phyloP scores from a whole-genome alignment of 495 filamentous ascomycete genomes.

The Poronia punctata region DNA sequence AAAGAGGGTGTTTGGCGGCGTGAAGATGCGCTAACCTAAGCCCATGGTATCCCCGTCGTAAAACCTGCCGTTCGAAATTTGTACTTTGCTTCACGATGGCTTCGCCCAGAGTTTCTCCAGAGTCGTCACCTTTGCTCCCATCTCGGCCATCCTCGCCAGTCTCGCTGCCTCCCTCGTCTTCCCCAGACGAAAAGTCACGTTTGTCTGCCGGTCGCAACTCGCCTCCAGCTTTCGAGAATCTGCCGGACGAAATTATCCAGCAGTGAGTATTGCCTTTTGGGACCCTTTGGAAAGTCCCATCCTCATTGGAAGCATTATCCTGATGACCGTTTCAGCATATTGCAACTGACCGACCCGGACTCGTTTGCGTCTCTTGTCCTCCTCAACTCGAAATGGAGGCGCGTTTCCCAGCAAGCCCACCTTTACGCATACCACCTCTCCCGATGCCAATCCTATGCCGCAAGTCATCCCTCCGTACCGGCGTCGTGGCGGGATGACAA shows the following conservation, averaged over 20 bases:
- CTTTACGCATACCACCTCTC: constrained; percentile 74
- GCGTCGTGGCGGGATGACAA: constrained; percentile 42
- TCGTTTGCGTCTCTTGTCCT: constrained; percentile 77
- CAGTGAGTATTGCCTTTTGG: constrained; percentile 33
- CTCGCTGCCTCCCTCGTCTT: constrained; percentile 8
- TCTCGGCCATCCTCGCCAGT: not conserved
- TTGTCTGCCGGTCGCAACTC: constrained; percentile 13
- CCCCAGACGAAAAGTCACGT: constrained; percentile 24
- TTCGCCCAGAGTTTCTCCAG: constrained; percentile 1
- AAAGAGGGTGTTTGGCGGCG: too few relatives aligned
- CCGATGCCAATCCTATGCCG: constrained; percentile 59
- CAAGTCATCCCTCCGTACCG: constrained; percentile 40
- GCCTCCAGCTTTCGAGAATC: constrained; percentile 32
- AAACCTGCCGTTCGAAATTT: too few relatives aligned
- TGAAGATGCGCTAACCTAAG: too few relatives aligned
- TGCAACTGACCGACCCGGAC: constrained; percentile 66
- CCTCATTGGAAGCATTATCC: not conserved
- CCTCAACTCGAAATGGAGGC: constrained; percentile 72
- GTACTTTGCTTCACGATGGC: constrained; percentile 11
- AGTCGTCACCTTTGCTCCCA: too few relatives aligned
- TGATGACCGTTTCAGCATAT: constrained; percentile 50
- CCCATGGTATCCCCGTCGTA: too few relatives aligned
- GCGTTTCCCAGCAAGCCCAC: constrained; percentile 59
- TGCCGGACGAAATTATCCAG: constrained; percentile 46
- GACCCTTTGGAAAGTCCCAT: not conserved